Evolutionary conservation across 345 rosid genomes (phyloP), one percentile per base, ranked within the genome.

Genomic region (Eucalyptus shirleyi): DNA sequence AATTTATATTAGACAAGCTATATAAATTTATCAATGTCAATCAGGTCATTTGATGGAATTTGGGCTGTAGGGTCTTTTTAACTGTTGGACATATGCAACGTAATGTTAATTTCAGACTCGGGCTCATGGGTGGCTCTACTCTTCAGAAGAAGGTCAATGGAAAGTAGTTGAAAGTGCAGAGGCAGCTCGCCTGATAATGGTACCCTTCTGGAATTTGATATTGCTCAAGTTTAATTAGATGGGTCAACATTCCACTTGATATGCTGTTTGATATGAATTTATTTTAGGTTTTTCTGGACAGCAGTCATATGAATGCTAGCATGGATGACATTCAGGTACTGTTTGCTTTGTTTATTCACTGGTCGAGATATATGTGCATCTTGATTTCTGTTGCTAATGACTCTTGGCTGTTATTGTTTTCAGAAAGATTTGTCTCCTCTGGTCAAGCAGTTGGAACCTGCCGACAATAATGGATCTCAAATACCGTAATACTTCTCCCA

Each of bases 131-230:
- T 98, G 99, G 99, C 96, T 98, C 91, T 98, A 95, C 95, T 94
- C 96, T 92, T 95, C 98, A 90, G 98, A 98, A 92, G 99, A 96
- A 95, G 99, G 99, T 91, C 99, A 97, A 90, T 97, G 99, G 99
- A 89, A 91, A 89, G 93, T 98, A 62, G 96, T 98, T 86, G 98
- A 96, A 92, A 98, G 95, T 94, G 92, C 98, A 90, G 93, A 91
- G 92, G 94, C 98, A 50, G 99, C 97, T 94, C 99, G 99, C 88
- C 94, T 98, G 88, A 93, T 98, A 91, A 95, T 98, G 99, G 99
- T 97, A 94, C 24, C 88, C 83, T 90, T 86, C 89, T 30, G 26
- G 8, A 65, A 80, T 81, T 49, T 77, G 51, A 83, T 40, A 21
- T 77, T 40, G 47, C 30, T 40, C 51, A 47, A 55, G 89, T 86